phyloP scores from a whole-genome alignment of 768 basidiomycete species.

The Collybiopsis luxurians region DNA sequence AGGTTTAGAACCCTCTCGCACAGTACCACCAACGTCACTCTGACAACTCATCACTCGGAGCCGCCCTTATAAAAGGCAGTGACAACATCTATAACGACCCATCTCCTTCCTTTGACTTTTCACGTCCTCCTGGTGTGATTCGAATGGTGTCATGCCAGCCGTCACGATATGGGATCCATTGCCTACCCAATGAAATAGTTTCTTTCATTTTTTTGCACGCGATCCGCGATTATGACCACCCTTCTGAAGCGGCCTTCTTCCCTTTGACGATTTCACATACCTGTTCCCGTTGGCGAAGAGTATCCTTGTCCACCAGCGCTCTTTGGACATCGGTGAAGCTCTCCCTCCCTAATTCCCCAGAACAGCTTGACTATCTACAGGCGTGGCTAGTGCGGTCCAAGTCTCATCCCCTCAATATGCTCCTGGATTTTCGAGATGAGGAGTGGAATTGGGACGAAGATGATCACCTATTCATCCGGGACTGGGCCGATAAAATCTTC shows the following conservation, averaged over 20 bases:
- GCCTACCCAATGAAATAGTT: constrained; percentile 34
- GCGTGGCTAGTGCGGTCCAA: constrained; percentile 46
- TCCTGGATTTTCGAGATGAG: constrained; percentile 59
- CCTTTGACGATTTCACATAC: constrained; percentile 43
- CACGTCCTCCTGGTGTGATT: not conserved
- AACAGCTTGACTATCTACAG: constrained; percentile 33
- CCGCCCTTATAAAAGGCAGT: not conserved
- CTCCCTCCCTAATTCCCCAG: constrained; percentile 37
- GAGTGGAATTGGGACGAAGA: constrained; percentile 55
- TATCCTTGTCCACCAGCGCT: constrained; percentile 39
- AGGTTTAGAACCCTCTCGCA: not conserved
- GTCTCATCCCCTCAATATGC: constrained; percentile 43
- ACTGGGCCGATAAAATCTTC: constrained; percentile 26
- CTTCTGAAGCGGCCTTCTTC: constrained; percentile 17
- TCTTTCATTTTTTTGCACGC: constrained; percentile 32
- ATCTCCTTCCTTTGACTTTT: not conserved
- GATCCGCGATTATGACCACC: constrained; percentile 23
- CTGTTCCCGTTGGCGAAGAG: constrained; percentile 47
- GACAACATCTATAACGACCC: not conserved
- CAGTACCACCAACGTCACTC: not conserved
- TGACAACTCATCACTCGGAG: not conserved
- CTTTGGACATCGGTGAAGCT: constrained; percentile 55
- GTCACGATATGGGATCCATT: constrained; percentile 6
- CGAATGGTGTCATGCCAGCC: not conserved
- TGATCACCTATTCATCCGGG: constrained; percentile 28